A percentile compares a stretch with the other conserved stretches of the same genome.
Evolutionary conservation across 1,284 basidiomycete species (phyloP).

Genomic region (Melampsora americana): DNA sequence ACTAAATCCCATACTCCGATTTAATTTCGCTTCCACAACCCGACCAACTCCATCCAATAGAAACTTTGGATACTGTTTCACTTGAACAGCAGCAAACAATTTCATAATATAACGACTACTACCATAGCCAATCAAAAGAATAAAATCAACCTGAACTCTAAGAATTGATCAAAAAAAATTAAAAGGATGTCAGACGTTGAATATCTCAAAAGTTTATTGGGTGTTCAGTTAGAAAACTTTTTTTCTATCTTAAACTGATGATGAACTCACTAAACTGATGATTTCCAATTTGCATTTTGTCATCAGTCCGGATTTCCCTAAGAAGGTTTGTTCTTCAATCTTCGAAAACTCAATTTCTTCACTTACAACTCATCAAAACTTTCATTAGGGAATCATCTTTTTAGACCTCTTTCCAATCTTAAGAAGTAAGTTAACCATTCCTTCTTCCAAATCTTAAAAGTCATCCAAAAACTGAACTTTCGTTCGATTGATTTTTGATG

Average conservation of each 20-base stretch:
- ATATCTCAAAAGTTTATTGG: conserved; percentile 14
- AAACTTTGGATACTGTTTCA: too few relatives aligned
- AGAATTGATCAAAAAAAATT: too few relatives aligned
- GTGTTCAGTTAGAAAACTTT: conserved; percentile 11
- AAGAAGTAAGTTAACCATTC: conserved; percentile 10
- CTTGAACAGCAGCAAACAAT: too few relatives aligned
- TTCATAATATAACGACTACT: too few relatives aligned
- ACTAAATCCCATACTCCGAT: too few relatives aligned
- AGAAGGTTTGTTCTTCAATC: conserved; percentile 26
- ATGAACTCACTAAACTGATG: not conserved
- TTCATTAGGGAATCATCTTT: conserved; percentile 34
- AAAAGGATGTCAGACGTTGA: conserved; percentile 36
- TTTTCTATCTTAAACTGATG: not conserved
- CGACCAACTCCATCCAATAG: too few relatives aligned
- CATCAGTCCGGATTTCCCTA: conserved; percentile 39
- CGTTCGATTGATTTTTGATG: not conserved
- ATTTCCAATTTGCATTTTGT: not conserved
- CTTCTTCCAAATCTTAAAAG: too few relatives aligned
- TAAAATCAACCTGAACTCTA: not conserved
- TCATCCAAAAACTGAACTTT: not conserved
- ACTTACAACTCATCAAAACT: too few relatives aligned
- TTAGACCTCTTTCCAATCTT: conserved; percentile 41
- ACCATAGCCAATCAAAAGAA: not conserved
- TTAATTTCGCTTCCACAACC: too few relatives aligned
- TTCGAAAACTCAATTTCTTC: too few relatives aligned